phyloP scores from a whole-genome alignment of 2,329 filamentous ascomycete genomes.

The Claviceps maximensis region DNA sequence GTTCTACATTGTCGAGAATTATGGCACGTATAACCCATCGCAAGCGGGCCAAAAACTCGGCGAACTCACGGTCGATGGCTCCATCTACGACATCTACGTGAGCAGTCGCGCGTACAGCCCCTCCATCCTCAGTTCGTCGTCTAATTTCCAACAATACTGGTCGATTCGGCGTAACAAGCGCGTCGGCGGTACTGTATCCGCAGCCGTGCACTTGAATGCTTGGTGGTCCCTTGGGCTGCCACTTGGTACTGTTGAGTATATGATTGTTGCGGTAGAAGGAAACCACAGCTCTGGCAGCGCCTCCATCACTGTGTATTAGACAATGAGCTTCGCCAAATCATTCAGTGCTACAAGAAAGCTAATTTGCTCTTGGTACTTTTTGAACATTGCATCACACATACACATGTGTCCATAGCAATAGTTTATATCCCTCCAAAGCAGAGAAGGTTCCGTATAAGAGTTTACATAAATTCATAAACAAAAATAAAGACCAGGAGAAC shows the following conservation, averaged over 20 bases:
- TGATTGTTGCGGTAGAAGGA: slow-evolving; percentile 41
- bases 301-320: not conserved
- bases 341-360: not conserved
- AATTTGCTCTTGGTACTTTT: too few species aligned
- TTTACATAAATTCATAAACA: too few species aligned
- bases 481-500: too few species aligned
- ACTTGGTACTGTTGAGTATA: slow-evolving; percentile 37
- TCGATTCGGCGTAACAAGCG: not conserved
- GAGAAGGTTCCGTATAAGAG: too few species aligned
- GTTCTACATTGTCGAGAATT: slow-evolving; percentile 27
- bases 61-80: slow-evolving; percentile 22
- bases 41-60: slow-evolving; percentile 20
- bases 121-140: slow-evolving; percentile 32
- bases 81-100: slow-evolving; percentile 24
- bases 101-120: slow-evolving; percentile 27
- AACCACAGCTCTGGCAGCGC: slow-evolving; percentile 34
- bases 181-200: slow-evolving; percentile 32
- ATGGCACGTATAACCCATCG: slow-evolving; percentile 24
- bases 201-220: slow-evolving; percentile 19
- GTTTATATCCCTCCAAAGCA: too few species aligned
- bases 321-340: not conserved
- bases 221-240: slow-evolving; percentile 27
- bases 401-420: too few species aligned
- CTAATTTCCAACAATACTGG: slow-evolving; percentile 36
- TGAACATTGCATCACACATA: too few species aligned